These are phyloP conservation scores for Amborella trichopoda DNA, from an alignment of 164 flowering plant genomes.

Conservation along the genomic window DNA sequence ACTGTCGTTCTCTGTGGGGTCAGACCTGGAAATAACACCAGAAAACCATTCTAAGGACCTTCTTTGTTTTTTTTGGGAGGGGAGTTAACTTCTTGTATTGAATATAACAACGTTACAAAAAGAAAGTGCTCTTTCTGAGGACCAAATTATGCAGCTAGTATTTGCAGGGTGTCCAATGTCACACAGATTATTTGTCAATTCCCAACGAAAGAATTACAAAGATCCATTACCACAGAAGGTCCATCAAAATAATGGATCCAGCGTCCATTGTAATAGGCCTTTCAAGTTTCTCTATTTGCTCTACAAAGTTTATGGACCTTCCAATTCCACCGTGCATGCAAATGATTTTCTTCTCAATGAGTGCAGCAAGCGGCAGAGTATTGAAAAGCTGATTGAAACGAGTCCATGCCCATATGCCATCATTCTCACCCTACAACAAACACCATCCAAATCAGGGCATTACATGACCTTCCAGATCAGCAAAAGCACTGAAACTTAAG, in stretches of 20 bases:
- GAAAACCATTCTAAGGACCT: too few species aligned
- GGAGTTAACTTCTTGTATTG: too few species aligned
- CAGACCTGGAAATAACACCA: constrained; percentile 64
- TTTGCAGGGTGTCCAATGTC: too few species aligned
- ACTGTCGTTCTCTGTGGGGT: constrained; percentile 98
- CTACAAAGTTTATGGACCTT: constrained; percentile 82
- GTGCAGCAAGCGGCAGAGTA: constrained; percentile 91
- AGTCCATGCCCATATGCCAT: constrained; percentile 99
- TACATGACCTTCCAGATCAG: not conserved
- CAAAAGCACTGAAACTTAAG: constrained; percentile 5
- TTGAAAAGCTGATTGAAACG: constrained; percentile 97
- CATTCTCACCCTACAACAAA: constrained; percentile 74
- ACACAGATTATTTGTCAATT: too few species aligned
- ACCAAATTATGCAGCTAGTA: too few species aligned
- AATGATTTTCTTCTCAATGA: constrained; percentile 90
- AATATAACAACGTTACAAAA: too few species aligned
- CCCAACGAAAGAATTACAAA: too few species aligned
- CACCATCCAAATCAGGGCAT: not conserved
- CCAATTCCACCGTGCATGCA: constrained; percentile 99
- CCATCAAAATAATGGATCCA: constrained; percentile 90
- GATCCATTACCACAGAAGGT: too few species aligned
- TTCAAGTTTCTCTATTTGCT: constrained; percentile 96
- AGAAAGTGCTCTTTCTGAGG: too few species aligned
- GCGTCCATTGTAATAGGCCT: constrained; percentile 99
- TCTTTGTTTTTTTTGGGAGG: too few species aligned